Evolutionary conservation across 2,329 filamentous ascomycete species (phyloP), one percentile per base, ranked within the genome.

Genomic region (Talaromyces sp.): DNA sequence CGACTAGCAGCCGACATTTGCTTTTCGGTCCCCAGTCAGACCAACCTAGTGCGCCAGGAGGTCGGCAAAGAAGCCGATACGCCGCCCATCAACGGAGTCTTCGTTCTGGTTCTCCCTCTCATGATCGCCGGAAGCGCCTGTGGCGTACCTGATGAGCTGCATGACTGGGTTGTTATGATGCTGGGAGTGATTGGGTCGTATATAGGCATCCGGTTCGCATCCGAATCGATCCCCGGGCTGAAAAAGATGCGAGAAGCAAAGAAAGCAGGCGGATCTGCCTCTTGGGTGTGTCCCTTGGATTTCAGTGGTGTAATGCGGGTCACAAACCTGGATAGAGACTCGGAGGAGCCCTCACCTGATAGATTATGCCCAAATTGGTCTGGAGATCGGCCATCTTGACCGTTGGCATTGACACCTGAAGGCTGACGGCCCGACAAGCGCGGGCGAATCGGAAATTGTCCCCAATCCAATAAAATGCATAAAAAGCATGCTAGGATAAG

Each of bases 81-180:
- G 7, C 65, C 68, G 30, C 65, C 65, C 6, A 44, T 71, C 2
- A 69, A 68, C 54, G 68, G 69, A 4, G 61, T 66, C 0, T 70
- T 70, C 23, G 66, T 68, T 63, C 28, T 68, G 34, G 55, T 70
- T 18, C 70, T 69, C 40, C 65, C 66, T 4, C 52, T 72, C 51
- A 58, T 63, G 1, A 57, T 66, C 23, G 68, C 68, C 7, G 69
- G 67, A 44, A 60, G 64, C 28, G 65, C 68, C 14, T 63, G 64
- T 9, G 66, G 64, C 16, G 63, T 64, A n/a, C 61, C 66, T 1
- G 64, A 69, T 8, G 55, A 68, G 31, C 64, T 69, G 8, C 63
- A 65, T 16, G 61, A 65, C 9, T 70, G 70, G 68, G 64, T 68
- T 28, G 10, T 67, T 34, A 56, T 62, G 30, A 65, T 56, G 7